Base-by-base conservation (phyloP, 805 yeast species). In the Pichia californica region DNA sequence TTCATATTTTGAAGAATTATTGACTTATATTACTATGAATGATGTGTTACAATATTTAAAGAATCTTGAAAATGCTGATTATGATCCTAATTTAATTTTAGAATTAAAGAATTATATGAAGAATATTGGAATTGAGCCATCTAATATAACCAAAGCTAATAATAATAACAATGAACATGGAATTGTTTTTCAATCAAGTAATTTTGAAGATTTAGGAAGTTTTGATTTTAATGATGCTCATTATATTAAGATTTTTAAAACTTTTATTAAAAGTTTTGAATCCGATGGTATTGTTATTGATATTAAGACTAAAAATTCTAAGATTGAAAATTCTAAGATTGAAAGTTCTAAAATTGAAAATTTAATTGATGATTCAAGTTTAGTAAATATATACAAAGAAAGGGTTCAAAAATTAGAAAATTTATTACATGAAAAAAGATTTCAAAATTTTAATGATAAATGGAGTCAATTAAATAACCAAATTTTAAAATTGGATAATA, bases 321-420 rank as follows among this genome's bases (percentile, higher is more conserved):
- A 63, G 5, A 21, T 43, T 9, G 44, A 35, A 11, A 14, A 50
- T 2, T 10, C 43, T 51, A 47, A 11, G 23, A 53, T 50, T 26
- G 57, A 63, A 25, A 60, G 67, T 10, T 60, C 65, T 29, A 38
- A 63, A 6, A 21, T 43, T 9, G 44, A 35, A 11, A 14, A 50
- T 2, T 10, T 41, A 51, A 47, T 10, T 20, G 40, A 18, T 20
- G 34, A 43, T 27, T 57, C 63, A 4, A 77, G 71, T 34, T 54
- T 73, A 11, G 64, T 83, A 10, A 71, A 71, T 49, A 86, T 85
- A 0, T 81, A 88, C 50, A 82, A 82, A 57, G 62, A 76, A 10
- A 67, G 95, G 41, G 85, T 91, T 32, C 77, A 76, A 48, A 83
- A 83, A 52, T 70, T 91, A 41, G 96, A 88, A 52, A 81, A 77